Conservation (phyloP, 345 rosid species). For the Raphanus sativus region DNA sequence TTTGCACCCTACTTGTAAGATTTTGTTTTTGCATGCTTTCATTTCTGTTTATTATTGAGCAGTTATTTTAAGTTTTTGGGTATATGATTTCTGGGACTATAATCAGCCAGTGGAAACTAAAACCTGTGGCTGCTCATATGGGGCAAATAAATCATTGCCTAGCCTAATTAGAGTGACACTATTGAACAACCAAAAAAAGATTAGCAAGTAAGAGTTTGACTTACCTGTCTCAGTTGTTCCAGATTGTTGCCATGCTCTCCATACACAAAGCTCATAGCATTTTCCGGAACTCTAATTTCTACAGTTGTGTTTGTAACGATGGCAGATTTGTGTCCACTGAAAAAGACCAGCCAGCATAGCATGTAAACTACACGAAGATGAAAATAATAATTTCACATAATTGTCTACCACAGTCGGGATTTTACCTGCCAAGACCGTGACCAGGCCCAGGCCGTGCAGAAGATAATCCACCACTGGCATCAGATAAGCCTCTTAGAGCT, state of each 20-base stretch:
- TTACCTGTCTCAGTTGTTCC: slow-evolving; percentile 54
- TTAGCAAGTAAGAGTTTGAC: neutral
- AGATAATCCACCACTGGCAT: slow-evolving; percentile 55
- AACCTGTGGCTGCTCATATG: slow-evolving; percentile 16
- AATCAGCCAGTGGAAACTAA: slow-evolving; percentile 5
- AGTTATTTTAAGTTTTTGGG: neutral
- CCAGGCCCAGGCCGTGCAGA: slow-evolving; percentile 60
- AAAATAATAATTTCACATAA: neutral
- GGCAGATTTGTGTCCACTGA: slow-evolving; percentile 79
- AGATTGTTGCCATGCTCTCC: slow-evolving; percentile 86
- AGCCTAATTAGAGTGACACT: slow-evolving; percentile 1
- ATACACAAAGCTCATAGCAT: slow-evolving; percentile 69
- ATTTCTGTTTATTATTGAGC: neutral
- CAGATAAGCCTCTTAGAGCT: slow-evolving; percentile 49
- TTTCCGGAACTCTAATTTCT: slow-evolving; percentile 75
- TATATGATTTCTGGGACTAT: slow-evolving; percentile 8
- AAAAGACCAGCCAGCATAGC: slow-evolving; percentile 32
- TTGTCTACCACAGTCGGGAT: neutral
- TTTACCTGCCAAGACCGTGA: slow-evolving; percentile 71
- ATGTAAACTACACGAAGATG: neutral
- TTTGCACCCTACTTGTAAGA: neutral
- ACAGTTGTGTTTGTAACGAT: slow-evolving; percentile 83
- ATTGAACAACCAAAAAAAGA: slow-evolving; percentile 2
- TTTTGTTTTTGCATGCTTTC: slow-evolving; percentile 26
- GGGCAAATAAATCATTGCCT: slow-evolving; percentile 10